These are phyloP conservation scores for Trichoderma sp. DNA, from an alignment of 2,329 filamentous ascomycete genomes.

Conservation along the genomic window DNA sequence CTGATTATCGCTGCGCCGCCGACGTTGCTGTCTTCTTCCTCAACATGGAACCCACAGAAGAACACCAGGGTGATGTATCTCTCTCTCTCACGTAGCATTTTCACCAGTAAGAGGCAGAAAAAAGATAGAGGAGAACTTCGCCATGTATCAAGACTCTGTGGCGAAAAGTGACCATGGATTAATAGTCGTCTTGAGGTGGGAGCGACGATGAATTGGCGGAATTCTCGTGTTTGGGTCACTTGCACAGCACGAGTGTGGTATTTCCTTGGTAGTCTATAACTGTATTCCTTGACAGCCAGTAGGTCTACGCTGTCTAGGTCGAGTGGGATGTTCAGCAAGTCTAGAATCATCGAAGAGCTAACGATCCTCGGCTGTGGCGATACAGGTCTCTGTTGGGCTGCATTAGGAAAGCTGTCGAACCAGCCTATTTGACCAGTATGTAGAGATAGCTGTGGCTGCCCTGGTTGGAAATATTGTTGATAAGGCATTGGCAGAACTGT, in stretches of 20 bases:
- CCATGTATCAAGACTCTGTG: background rate
- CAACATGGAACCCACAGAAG: slow-evolving; percentile 9
- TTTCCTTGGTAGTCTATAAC: background rate
- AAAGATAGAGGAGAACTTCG: background rate
- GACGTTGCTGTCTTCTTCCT: background rate
- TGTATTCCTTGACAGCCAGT: background rate
- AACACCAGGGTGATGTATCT: background rate
- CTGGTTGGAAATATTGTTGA: background rate
- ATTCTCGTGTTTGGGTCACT: background rate
- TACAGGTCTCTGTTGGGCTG: background rate
- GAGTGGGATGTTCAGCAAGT: background rate
- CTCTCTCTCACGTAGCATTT: background rate
- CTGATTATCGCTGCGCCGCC: background rate
- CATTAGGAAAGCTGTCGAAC: background rate
- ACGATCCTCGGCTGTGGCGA: background rate
- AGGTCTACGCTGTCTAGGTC: background rate
- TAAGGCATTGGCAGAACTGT: background rate
- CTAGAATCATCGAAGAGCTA: background rate
- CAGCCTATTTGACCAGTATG: background rate
- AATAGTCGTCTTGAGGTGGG: background rate
- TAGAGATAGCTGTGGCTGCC: background rate
- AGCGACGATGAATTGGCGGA: slow-evolving; percentile 1
- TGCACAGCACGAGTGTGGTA: slow-evolving; percentile 1
- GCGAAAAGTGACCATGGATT: background rate
- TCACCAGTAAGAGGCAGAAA: background rate